These are phyloP conservation scores for Drosera spatulata DNA, from an alignment of 179 eudicot genomes.

Conservation along the genomic window DNA sequence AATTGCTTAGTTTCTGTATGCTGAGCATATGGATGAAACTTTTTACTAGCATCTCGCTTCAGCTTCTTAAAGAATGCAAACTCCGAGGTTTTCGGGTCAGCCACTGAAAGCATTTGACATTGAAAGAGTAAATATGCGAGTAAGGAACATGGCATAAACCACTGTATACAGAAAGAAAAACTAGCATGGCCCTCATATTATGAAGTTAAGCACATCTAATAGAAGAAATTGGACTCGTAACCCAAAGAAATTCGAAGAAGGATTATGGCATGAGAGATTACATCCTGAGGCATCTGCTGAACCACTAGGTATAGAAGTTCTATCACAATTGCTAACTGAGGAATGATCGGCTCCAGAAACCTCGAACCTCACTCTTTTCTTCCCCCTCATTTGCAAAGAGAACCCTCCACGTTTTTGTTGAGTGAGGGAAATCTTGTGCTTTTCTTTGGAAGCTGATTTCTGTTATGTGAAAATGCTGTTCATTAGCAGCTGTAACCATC, in stretches of 20 bases:
- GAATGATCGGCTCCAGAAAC: slow-evolving; percentile 17
- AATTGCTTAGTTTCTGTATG: slow-evolving; percentile 12
- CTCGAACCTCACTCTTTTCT: slow-evolving; percentile 29
- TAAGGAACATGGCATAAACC: not conserved
- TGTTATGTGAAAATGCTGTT: too few relatives aligned
- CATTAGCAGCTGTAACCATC: too few relatives aligned
- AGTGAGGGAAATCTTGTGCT: too few relatives aligned
- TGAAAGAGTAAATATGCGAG: not conserved
- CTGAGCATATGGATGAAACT: slow-evolving; percentile 7
- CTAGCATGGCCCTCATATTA: not conserved
- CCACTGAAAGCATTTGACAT: slow-evolving; percentile 18
- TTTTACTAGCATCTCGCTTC: slow-evolving; percentile 30
- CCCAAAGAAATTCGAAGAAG: slow-evolving; percentile 1
- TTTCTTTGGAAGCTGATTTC: too few relatives aligned
- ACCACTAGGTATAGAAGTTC: slow-evolving; percentile 9
- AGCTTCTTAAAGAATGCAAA: slow-evolving; percentile 63
- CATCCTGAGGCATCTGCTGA: slow-evolving; percentile 16
- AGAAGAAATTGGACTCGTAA: not conserved
- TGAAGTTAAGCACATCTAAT: not conserved
- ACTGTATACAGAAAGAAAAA: not conserved
- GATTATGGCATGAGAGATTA: slow-evolving; percentile 4
- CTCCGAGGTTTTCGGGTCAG: slow-evolving; percentile 70
- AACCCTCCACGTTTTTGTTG: slow-evolving; percentile 2
- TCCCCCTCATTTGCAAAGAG: slow-evolving; percentile 14
- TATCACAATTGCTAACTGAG: slow-evolving; percentile 8